Conservation (phyloP, 176 grass and related monocot genomes). For the Triticum turgidum region DNA sequence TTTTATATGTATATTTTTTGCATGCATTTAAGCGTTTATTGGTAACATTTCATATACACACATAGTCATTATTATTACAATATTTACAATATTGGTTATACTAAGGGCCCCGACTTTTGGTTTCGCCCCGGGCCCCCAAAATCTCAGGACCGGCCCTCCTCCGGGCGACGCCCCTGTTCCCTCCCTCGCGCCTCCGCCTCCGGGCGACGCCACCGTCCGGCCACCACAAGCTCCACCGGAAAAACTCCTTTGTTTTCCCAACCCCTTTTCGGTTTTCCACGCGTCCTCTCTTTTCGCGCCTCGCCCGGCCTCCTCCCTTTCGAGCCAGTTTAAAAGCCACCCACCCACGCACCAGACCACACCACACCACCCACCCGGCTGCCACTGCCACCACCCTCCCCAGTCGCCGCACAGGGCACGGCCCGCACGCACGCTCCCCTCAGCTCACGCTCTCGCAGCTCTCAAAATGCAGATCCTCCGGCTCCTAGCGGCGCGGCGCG, state of each 20-base stretch:
- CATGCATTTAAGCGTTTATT: too few relatives aligned
- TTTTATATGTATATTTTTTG: too few relatives aligned
- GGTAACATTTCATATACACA: too few relatives aligned
- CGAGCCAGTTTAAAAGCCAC: slow-evolving; percentile 13
- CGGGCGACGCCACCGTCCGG: background rate
- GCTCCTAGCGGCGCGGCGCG: slow-evolving; percentile 17
- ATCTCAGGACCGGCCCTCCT: too few relatives aligned
- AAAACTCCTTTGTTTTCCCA: background rate
- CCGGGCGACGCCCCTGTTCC: too few relatives aligned
- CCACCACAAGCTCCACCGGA: background rate
- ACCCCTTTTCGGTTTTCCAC: background rate
- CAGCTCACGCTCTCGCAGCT: background rate
- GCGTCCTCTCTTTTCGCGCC: slow-evolving; percentile 11
- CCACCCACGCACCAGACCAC: background rate
- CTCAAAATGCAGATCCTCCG: slow-evolving; percentile 33
- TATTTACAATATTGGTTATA: too few relatives aligned
- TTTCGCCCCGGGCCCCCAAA: too few relatives aligned
- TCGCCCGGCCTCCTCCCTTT: background rate
- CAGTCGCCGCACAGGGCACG: background rate
- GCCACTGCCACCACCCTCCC: background rate
- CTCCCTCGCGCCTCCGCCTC: background rate
- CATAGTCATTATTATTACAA: too few relatives aligned
- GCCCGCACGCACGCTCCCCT: background rate
- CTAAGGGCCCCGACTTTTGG: too few relatives aligned
- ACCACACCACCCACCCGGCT: background rate